Conservation (phyloP, 257 asterid species). For the Solanum pimpinellifolium region DNA sequence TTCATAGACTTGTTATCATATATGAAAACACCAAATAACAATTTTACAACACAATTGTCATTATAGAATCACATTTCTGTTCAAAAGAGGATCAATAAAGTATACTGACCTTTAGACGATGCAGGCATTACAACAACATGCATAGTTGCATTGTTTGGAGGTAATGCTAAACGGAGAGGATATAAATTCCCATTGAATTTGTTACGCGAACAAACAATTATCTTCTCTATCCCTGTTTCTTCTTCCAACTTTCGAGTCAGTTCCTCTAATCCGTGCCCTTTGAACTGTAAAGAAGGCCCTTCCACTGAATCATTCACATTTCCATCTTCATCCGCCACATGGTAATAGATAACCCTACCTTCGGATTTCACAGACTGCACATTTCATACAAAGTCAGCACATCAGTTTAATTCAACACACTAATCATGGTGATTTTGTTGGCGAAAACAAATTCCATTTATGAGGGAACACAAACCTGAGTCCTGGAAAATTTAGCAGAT, state of each 20-base stretch:
- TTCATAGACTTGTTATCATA: background rate
- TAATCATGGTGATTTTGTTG: background rate
- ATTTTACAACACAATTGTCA: background rate
- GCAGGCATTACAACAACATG: slow-evolving; percentile 71
- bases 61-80: background rate
- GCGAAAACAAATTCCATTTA: too few species aligned
- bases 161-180: slow-evolving; percentile 78
- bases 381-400: background rate
- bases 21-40: background rate
- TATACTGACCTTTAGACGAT: slow-evolving; percentile 52
- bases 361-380: slow-evolving; percentile 23
- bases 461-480: slow-evolving; percentile 10
- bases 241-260: slow-evolving; percentile 56
- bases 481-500: slow-evolving; percentile 9
- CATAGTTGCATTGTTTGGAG: slow-evolving; percentile 90
- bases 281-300: slow-evolving; percentile 47
- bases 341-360: slow-evolving; percentile 59
- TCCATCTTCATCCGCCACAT: slow-evolving; percentile 55
- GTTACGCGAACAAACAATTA: slow-evolving; percentile 58
- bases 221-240: slow-evolving; percentile 49
- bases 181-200: slow-evolving; percentile 53
- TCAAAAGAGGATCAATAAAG: background rate
- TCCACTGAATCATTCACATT: slow-evolving; percentile 24
- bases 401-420: background rate
- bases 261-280: slow-evolving; percentile 66